Evolutionary conservation across 2,329 filamentous ascomycete genomes (phyloP).

Genomic region (Trichoderma atrobrunneum): DNA sequence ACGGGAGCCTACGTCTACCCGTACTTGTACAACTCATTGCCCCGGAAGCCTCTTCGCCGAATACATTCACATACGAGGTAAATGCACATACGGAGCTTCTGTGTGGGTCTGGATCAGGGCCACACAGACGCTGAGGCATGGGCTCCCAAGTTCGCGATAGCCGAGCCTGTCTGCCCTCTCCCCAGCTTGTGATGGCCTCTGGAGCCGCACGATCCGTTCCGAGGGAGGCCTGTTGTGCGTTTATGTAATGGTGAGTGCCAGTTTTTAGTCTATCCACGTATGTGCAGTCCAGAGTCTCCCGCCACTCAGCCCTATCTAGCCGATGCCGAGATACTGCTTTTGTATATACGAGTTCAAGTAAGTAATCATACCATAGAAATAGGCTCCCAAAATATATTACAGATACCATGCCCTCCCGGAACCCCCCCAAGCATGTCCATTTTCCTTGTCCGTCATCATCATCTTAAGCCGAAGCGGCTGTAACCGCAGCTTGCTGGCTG

Average conservation of each 20-base stretch:
- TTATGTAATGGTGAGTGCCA: not conserved
- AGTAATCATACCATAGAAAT: not conserved
- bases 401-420: not conserved
- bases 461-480: not conserved
- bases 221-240: not conserved
- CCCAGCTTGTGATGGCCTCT: not conserved
- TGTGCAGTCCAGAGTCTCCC: not conserved
- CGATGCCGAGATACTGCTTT: not conserved
- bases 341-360: not conserved
- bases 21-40: not conserved
- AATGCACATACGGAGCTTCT: not conserved
- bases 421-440: not conserved
- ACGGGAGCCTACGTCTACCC: not conserved
- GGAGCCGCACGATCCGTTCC: not conserved
- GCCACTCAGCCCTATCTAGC: not conserved
- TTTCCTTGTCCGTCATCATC: not conserved
- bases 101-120: not conserved
- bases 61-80: not conserved
- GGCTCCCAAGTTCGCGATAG: not conserved
- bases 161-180: not conserved
- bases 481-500: constrained; percentile 32
- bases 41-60: too few species aligned
- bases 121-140: not conserved
- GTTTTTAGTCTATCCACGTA: not conserved
- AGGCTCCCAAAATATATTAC: not conserved